phyloP scores from a whole-genome alignment of 2,329 filamentous ascomycete species.

The Dryadomyces quercus-mongolicae region DNA sequence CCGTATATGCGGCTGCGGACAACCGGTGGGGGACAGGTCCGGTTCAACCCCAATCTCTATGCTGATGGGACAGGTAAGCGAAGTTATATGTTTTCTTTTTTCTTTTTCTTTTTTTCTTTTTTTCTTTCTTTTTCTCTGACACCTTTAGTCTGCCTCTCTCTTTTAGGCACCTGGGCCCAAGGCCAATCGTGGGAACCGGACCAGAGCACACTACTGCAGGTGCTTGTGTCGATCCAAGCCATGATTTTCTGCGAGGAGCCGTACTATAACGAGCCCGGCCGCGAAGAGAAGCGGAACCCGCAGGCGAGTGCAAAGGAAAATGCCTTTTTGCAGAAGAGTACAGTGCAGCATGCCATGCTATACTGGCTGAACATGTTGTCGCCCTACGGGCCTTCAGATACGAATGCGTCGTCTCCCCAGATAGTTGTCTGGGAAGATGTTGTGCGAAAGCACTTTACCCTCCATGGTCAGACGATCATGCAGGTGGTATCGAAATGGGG shows the following conservation, averaged over 20 bases:
- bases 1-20: slow-evolving; percentile 31
- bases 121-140: neutral
- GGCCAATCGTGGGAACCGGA: slow-evolving; percentile 32
- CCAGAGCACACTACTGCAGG: slow-evolving; percentile 36
- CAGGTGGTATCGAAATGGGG: slow-evolving; percentile 10
- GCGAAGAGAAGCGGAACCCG: slow-evolving; percentile 14
- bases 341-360: slow-evolving; percentile 18
- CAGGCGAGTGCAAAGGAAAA: slow-evolving; percentile 19
- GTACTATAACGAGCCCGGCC: slow-evolving; percentile 41
- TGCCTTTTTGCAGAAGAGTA: slow-evolving; percentile 14
- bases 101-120: neutral
- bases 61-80: slow-evolving; percentile 30
- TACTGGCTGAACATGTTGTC: slow-evolving; percentile 15
- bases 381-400: neutral
- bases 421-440: slow-evolving; percentile 15
- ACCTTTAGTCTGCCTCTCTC: slow-evolving; percentile 30
- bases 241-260: slow-evolving; percentile 45
- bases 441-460: slow-evolving; percentile 15
- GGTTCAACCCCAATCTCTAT: slow-evolving; percentile 42
- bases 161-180: slow-evolving; percentile 33
- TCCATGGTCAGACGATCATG: slow-evolving; percentile 10
- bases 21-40: slow-evolving; percentile 25
- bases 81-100: neutral
- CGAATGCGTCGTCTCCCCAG: neutral
- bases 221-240: slow-evolving; percentile 42